Evolutionary conservation across 2,329 filamentous ascomycete genomes (phyloP).

Genomic region (Trichoderma sp.): DNA sequence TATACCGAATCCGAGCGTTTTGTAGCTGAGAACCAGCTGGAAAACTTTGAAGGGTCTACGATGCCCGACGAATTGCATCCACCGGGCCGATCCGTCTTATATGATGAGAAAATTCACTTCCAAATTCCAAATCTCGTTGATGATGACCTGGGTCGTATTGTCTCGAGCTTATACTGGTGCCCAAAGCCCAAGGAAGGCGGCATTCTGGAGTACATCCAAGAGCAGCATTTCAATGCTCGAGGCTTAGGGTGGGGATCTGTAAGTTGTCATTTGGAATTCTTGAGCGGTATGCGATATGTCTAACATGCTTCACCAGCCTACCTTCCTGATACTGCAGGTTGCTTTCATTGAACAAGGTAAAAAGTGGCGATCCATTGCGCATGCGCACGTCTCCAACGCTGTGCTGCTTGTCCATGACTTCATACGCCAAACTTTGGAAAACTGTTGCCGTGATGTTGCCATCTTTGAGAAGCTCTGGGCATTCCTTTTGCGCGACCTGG

Average conservation of each 20-base stretch:
- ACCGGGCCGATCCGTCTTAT: background rate
- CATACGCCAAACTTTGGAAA: slow-evolving; percentile 42
- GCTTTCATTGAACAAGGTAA: slow-evolving; percentile 39
- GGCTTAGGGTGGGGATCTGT: slow-evolving; percentile 54
- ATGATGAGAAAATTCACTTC: background rate
- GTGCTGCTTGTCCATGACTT: slow-evolving; percentile 53
- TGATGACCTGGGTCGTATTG: background rate
- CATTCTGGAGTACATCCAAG: slow-evolving; percentile 42
- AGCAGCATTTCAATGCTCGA: slow-evolving; percentile 36
- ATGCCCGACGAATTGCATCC: background rate
- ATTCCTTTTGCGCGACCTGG: slow-evolving; percentile 43
- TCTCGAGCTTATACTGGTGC: slow-evolving; percentile 24
- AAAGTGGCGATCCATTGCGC: slow-evolving; percentile 50
- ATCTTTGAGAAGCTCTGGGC: slow-evolving; percentile 43
- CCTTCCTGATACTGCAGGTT: too few relatives aligned
- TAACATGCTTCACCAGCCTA: slow-evolving; percentile 23
- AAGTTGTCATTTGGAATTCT: slow-evolving; percentile 13
- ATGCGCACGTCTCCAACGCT: slow-evolving; percentile 49
- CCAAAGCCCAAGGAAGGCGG: slow-evolving; percentile 19
- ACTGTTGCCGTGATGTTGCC: slow-evolving; percentile 42
- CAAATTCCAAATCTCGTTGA: background rate
- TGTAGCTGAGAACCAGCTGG: background rate
- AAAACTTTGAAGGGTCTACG: background rate
- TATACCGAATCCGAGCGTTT: background rate
- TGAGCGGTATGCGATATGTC: too few relatives aligned